Conservation (phyloP, 1,284 basidiomycete species). For the Ceratobasidium theobromae region DNA sequence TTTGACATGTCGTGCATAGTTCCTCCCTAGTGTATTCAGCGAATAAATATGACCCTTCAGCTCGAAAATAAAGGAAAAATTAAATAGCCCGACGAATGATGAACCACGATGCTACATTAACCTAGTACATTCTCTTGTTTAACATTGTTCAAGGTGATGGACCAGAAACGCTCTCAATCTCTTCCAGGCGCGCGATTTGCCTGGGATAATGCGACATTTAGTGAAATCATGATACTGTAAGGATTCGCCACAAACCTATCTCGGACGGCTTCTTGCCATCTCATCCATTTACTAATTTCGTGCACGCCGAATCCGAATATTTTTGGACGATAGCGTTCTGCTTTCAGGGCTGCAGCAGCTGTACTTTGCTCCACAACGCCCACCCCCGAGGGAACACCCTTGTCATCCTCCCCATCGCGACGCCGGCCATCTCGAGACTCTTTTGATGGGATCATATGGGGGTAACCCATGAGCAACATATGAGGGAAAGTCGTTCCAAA, state of each 20-base stretch:
- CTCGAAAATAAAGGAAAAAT: slow-evolving; percentile 16
- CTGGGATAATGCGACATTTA: neutral
- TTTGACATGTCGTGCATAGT: slow-evolving; percentile 1
- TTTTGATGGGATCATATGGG: slow-evolving; percentile 85
- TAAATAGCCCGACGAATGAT: slow-evolving; percentile 22
- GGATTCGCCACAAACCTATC: slow-evolving; percentile 66
- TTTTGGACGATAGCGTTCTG: slow-evolving; percentile 83
- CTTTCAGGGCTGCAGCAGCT: slow-evolving; percentile 78
- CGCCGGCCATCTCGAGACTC: slow-evolving; percentile 45
- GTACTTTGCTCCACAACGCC: slow-evolving; percentile 67
- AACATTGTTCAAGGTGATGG: slow-evolving; percentile 6
- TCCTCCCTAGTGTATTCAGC: slow-evolving; percentile 26
- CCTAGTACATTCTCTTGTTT: neutral
- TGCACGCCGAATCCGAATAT: slow-evolving; percentile 95
- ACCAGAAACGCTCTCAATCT: slow-evolving; percentile 30
- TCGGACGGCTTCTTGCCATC: slow-evolving; percentile 89
- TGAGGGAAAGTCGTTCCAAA: slow-evolving; percentile 97
- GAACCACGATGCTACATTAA: slow-evolving; percentile 21
- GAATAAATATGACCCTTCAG: slow-evolving; percentile 3
- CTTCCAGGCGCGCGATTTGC: slow-evolving; percentile 35
- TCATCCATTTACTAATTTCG: slow-evolving; percentile 86
- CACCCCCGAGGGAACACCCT: slow-evolving; percentile 50
- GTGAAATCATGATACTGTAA: neutral
- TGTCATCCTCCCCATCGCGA: slow-evolving; percentile 50
- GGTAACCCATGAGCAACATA: slow-evolving; percentile 93